Conservation (phyloP, 148 eudicot genomes). For the Vaccinium vitisidaea region DNA sequence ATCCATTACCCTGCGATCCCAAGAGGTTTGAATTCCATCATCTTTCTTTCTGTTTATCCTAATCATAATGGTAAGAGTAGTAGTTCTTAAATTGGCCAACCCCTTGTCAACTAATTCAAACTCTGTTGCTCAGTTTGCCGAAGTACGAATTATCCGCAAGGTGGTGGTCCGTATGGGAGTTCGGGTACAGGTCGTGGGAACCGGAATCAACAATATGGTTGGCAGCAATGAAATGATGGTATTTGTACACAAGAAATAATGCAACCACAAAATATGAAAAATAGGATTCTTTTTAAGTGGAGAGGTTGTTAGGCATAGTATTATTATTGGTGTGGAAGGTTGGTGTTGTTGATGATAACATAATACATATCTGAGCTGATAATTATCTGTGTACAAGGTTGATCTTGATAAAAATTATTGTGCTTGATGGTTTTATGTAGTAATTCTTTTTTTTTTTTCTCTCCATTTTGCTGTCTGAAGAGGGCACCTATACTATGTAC, state of each 20-base stretch:
- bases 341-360: neutral
- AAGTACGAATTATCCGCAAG: slow-evolving; percentile 54
- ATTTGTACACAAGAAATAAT: neutral
- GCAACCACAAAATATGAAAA: neutral
- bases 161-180: slow-evolving; percentile 47
- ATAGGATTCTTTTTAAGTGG: neutral
- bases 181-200: slow-evolving; percentile 55
- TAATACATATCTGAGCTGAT: neutral
- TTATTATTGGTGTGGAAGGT: neutral
- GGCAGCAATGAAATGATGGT: slow-evolving; percentile 38
- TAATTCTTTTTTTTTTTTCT: neutral
- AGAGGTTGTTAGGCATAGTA: neutral
- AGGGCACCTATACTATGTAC: neutral
- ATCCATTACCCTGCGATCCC: slow-evolving; percentile 93
- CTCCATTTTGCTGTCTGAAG: neutral
- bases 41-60: neutral
- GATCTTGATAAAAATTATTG: neutral
- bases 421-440: neutral
- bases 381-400: neutral
- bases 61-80: neutral
- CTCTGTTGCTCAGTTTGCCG: slow-evolving; percentile 49
- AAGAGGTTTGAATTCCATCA: slow-evolving; percentile 49
- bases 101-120: neutral
- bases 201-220: slow-evolving; percentile 56
- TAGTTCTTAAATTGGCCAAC: neutral